These are phyloP conservation scores for Botrytis pseudocinerea DNA, from an alignment of 2,329 filamentous ascomycete species.

Conservation along the genomic window DNA sequence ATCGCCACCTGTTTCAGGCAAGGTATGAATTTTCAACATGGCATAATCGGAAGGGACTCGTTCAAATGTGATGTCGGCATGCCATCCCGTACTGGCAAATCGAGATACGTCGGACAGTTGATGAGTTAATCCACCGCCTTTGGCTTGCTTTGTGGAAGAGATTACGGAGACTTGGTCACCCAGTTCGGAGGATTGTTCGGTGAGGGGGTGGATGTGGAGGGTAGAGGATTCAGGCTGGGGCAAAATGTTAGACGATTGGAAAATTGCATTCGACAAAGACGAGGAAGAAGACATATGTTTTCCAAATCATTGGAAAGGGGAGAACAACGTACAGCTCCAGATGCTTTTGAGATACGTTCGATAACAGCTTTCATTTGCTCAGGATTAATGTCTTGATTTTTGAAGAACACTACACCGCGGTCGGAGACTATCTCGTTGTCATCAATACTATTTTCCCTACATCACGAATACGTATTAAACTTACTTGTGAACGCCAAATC, in stretches of 20 bases:
- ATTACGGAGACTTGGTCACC: conserved; percentile 59
- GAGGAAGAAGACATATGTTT: background rate
- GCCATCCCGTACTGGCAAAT: conserved; percentile 52
- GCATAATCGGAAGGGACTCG: conserved; percentile 55
- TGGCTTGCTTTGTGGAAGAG: conserved; percentile 46
- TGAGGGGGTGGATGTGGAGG: conserved; percentile 57
- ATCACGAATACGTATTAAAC: conserved; percentile 19
- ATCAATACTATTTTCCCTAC: background rate
- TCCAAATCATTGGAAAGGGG: background rate
- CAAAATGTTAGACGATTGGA: background rate
- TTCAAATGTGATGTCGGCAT: conserved; percentile 57
- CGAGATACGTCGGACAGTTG: conserved; percentile 52
- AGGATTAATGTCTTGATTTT: conserved; percentile 50
- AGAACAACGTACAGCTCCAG: conserved; percentile 21
- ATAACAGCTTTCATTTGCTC: conserved; percentile 48
- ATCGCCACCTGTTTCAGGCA: conserved; percentile 51
- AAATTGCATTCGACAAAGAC: background rate
- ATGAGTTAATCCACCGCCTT: conserved; percentile 45
- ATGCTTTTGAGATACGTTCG: conserved; percentile 15
- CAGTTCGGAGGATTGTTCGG: conserved; percentile 52
- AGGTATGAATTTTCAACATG: conserved; percentile 51
- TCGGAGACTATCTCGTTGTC: conserved; percentile 59
- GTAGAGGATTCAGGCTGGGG: conserved; percentile 43
- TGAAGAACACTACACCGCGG: conserved; percentile 55
- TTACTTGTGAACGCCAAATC: conserved; percentile 55